Evolutionary conservation across 75 land plant species (phyloP), one percentile per base, ranked within the genome.

Genomic region (Picea glauca): DNA sequence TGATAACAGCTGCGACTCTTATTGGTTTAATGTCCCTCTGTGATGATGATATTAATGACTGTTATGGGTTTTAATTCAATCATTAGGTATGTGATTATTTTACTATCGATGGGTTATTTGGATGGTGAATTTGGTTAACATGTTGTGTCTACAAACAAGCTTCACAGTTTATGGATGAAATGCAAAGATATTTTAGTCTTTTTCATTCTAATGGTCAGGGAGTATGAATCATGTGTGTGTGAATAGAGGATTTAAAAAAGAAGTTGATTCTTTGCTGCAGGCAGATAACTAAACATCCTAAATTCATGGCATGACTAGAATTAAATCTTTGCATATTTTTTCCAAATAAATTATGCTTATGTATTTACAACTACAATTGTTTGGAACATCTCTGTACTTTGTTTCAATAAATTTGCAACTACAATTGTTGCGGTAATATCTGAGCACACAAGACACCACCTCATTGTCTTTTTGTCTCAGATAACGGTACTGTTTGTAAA

Each of bases 381-480:
- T 76, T 72, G 76, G 68, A 46, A 78, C 12, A 64, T n/a, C 14
- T 75, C 5, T 80, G 31, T 14, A 38, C 5, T 50, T 15, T 35
- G 7, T 21, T 78, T 78, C 68, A 43, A 77, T 57, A 31, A 35
- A 20, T 72, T 50, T 54, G 58, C 43, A 20, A 70, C 60, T 18
- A 58, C 20, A 32, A 33, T n/a, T 40, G 50, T 72, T 46, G 33
- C 32, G n/a, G 14, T 9, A 54, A 58, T 72, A 17, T 26, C 46
- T 31, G 13, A 70, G 77, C n/a, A 30, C 63, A 72, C 60, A 80
- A 82, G 83, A 82, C 72, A 82, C n/a, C 83, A 82, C 76, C 83
- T 82, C 80, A 80, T 60, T 82, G 83, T 82, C 83, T 78, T 80
- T 72, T 58, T 46, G 32, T 15, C 62, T 72, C 83, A 80, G 12